Evolutionary conservation across 345 rosid species (phyloP).

Genomic region (Kernera saxatilis): DNA sequence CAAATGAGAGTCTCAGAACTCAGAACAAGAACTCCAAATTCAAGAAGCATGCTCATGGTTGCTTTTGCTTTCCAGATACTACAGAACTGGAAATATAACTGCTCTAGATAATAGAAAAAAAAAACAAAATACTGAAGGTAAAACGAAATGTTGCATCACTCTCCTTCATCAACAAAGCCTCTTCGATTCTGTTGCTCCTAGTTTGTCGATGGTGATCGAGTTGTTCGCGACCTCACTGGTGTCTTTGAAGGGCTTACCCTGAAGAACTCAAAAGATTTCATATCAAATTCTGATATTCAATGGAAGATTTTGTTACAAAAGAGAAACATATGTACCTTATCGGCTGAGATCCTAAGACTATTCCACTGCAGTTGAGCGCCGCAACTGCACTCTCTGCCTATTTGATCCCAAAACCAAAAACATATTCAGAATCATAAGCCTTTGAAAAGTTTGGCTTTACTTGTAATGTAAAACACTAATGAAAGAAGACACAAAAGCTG

Average conservation of each 20-base stretch:
- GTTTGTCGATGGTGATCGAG: slow-evolving; percentile 29
- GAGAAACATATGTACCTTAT: slow-evolving; percentile 40
- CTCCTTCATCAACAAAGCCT: slow-evolving; percentile 8
- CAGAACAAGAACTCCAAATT: slow-evolving; percentile 19
- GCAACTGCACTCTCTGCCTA: slow-evolving; percentile 83
- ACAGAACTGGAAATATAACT: slow-evolving; percentile 5
- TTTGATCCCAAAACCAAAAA: slow-evolving; percentile 14
- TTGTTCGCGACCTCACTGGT: slow-evolving; percentile 60
- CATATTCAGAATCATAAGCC: not conserved
- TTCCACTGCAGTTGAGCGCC: slow-evolving; percentile 71
- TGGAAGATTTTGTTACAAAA: not conserved
- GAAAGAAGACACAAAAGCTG: not conserved
- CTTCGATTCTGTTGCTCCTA: not conserved
- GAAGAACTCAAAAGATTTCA: not conserved
- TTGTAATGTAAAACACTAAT: not conserved
- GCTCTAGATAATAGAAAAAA: not conserved
- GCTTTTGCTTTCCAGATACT: slow-evolving; percentile 1
- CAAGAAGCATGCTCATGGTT: slow-evolving; percentile 20
- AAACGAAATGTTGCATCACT: slow-evolving; percentile 9
- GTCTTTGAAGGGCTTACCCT: slow-evolving; percentile 91
- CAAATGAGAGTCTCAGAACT: not conserved
- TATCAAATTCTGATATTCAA: not conserved
- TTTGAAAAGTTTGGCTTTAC: not conserved
- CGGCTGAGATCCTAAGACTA: slow-evolving; percentile 68
- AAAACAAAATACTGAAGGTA: not conserved